Base-by-base conservation (phyloP, 192 early-diverging fungal genomes). In the Gonapodya prolifera region DNA sequence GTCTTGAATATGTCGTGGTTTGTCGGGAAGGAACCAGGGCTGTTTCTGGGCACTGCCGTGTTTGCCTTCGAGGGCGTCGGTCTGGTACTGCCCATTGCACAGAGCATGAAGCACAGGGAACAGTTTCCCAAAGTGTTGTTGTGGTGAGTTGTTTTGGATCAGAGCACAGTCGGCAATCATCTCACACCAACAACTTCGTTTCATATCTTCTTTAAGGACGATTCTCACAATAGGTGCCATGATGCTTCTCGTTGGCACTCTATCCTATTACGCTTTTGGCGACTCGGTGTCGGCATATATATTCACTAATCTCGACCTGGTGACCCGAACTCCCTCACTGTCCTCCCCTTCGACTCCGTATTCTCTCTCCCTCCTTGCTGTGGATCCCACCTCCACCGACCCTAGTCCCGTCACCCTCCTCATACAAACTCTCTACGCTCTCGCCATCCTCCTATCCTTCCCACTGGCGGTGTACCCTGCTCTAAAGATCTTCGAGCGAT, bases 21-120 rank as follows among this genome's bases (percentile, higher is more conserved):
- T 29, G 16, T 76, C 29, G 95, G 95, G 1, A 77, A 91, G 33
- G 88, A 89, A 61, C 96, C 95, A 79, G 88, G 94, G 31, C 82
- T 96, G 69, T 95, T 97, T 79, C 91, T 98, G 61, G 96, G 96
- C 75, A 98, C 96, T 16, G 96, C 96, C 45, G 93, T 96, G 75
- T 96, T 91, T 84, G 88, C 91, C 1, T 97, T 92, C 81, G 94
- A 94, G 85, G 92, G 94, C 75, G 94, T 98, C 78, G 94, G 95
- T 70, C 82, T 95, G 33, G 90, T 95, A 30, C 89, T 94, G 36
- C 94, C 94, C 16, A 92, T 95, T 69, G 91, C 91, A 33, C 90
- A 94, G 78, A 87, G 87, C 0, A 98, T 98, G 96, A 93, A 92
- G 86, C 87, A 91, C 31, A 95, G 95, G n/a, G 87, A 94, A 76